Evolutionary conservation across 495 filamentous ascomycete genomes (phyloP).

Genomic region (Penicillium paxilli): DNA sequence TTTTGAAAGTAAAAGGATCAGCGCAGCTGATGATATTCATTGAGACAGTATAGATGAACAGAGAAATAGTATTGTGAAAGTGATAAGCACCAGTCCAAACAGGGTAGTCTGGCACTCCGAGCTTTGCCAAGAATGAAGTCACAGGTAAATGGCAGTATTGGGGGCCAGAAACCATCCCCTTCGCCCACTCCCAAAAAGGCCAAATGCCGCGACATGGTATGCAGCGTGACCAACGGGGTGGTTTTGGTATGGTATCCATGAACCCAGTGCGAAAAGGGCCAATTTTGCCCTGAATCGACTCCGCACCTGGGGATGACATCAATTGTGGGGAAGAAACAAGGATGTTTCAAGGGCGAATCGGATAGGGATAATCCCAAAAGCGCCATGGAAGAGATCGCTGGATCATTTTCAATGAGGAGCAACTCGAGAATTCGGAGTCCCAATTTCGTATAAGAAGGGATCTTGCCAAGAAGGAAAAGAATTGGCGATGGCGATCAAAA

Average conservation of each 20-base stretch:
- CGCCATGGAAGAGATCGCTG: not conserved
- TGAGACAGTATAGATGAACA: no score
- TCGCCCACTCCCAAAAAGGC: no score
- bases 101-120: no score
- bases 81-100: no score
- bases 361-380: not conserved
- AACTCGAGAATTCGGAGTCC: not conserved
- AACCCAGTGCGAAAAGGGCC: no score
- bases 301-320: not conserved
- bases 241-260: no score
- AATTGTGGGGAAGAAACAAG: not conserved
- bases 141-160: not conserved
- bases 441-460: not conserved
- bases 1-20: not conserved
- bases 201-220: no score
- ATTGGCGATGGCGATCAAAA: not conserved
- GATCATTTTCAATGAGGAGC: not conserved
- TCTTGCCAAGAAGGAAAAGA: no score
- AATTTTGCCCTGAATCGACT: not conserved
- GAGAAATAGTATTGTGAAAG: no score
- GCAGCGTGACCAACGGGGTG: no score
- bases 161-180: not conserved
- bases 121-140: no score
- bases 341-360: constrained; percentile 1
- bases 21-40: no score